Evolutionary conservation across 768 basidiomycete genomes (phyloP), one percentile per base, ranked within the genome.

Genomic region (Mrakia hoshinonis): DNA sequence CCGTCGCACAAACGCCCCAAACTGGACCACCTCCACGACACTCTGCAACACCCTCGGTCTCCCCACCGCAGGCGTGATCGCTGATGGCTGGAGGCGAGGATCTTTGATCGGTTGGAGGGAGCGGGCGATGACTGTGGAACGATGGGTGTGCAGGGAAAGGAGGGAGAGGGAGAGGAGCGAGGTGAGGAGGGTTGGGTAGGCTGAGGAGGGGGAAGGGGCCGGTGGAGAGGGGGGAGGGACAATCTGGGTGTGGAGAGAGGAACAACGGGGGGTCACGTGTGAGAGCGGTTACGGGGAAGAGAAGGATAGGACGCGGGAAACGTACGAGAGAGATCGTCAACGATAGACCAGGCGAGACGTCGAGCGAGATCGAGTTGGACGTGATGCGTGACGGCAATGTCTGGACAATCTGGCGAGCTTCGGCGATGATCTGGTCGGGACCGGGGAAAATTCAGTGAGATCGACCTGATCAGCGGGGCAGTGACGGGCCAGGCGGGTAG

Each of bases 1-100:
- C 0, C 31, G 29, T 2, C 10, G 1, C n/a, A 39, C 48, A 3
- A 70, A 34, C 15, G 11, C 24, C 5, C 20, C 24, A 18, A 54
- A 62, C 61, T 70, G 69, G 1, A 64, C 36, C n/a, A 26, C 47
- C 29, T 70, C 69, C 15, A 70, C 69, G n/a, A 54, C 26, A 12
- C 13, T 4, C 15, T 31, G 31, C n/a, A 70, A 26, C 36, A 70
- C 47, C 15, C 24, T n/a, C 2, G 69, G 69, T 39, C 69, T 26
- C 29, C 26, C 34, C 5, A 39, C 9, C 18, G 29, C n/a, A 2
- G 48, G n/a, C 4, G 34, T 51, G 4, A 31, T 49, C 0, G 48
- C 7, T 10, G 67, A 20, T 6, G 49, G 20, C 22, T 36, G 36
- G 36, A 61, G 4, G 58, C 58, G 58, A 39, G 58, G 49, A n/a